Base-by-base conservation (phyloP, 768 basidiomycete genomes). In the Amanita polypyramis region DNA sequence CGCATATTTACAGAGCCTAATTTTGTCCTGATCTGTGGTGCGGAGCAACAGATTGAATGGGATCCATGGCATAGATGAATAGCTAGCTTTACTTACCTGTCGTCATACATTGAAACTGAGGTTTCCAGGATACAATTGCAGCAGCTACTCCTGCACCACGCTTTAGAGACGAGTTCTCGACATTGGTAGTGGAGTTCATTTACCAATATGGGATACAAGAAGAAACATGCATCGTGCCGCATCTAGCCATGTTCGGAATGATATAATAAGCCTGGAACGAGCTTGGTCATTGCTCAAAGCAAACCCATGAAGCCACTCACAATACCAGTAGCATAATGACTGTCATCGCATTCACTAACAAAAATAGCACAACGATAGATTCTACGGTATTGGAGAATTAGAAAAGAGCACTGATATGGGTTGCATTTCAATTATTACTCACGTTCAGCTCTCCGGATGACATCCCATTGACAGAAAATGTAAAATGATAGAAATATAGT, bases 231-330 rank as follows among this genome's bases (percentile, higher is more conserved):
- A 55, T 25, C 77, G 69, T 9, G 75, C 72, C 1, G 65, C 67
- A 54, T 82, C 80, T 3, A 79, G 56, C 76, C 76, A 80, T 11
- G 62, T 55, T 33, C 76, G 67, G 41, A 79, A 80, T 34, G 61
- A 50, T 1, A 73, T 56, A 30, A 77, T 55, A 20, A 78, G 60
- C 51, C 77, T 78, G 36, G 3, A n/a, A 14, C 15, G 23, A 10
- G 21, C n/a, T 36, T 12, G 25, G 20, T 4, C 33, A 25, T 37
- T 48, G 21, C 27, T 27, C 7, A 8, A 48, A 51, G 47, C 7
- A 40, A 40, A 43, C 33, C 58, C 45, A 14, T 34, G 19, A 39
- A 38, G 43, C 20, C 20, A 41, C 71, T 33, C 45, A 74, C 75
- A 77, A 56, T 11, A 70, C 44, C 35, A 74, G 72, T 33, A 73